Evolutionary conservation across 1,139 yeast species (phyloP).

Genomic region (Starmera stellimalicola): DNA sequence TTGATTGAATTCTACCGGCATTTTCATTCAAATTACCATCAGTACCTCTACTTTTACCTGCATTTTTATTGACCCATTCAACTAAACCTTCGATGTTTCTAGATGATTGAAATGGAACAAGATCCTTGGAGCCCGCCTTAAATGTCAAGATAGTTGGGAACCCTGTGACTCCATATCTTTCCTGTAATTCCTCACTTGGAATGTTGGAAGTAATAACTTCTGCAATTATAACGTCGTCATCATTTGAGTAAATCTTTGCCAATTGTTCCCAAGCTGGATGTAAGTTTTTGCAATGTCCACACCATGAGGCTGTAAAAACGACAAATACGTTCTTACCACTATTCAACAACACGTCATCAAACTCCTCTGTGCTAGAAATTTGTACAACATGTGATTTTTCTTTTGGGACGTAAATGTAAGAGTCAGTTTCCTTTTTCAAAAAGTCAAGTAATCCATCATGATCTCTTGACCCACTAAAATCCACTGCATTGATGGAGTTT

Average conservation of each 20-base stretch:
- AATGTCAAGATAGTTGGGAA: constrained; percentile 88
- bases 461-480: constrained; percentile 62
- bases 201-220: constrained; percentile 81
- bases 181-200: constrained; percentile 13
- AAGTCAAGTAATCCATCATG: constrained; percentile 62
- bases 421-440: constrained; percentile 52
- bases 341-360: constrained; percentile 13
- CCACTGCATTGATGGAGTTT: constrained; percentile 58
- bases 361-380: constrained; percentile 17
- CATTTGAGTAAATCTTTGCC: constrained; percentile 54
- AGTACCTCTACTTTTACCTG: constrained; percentile 41
- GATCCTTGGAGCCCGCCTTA: constrained; percentile 69
- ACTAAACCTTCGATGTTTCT: constrained; percentile 36
- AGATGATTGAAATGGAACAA: constrained; percentile 17
- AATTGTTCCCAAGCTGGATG: constrained; percentile 90
- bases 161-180: constrained; percentile 50
- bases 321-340: constrained; percentile 47
- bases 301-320: constrained; percentile 98
- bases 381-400: constrained; percentile 15
- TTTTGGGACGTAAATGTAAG: constrained; percentile 32
- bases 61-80: constrained; percentile 37
- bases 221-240: constrained; percentile 58
- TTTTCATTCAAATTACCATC: constrained; percentile 40
- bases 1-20: constrained; percentile 47
- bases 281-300: constrained; percentile 93